Conservation (phyloP, 176 grass and related monocot genomes). For the Poa annua region DNA sequence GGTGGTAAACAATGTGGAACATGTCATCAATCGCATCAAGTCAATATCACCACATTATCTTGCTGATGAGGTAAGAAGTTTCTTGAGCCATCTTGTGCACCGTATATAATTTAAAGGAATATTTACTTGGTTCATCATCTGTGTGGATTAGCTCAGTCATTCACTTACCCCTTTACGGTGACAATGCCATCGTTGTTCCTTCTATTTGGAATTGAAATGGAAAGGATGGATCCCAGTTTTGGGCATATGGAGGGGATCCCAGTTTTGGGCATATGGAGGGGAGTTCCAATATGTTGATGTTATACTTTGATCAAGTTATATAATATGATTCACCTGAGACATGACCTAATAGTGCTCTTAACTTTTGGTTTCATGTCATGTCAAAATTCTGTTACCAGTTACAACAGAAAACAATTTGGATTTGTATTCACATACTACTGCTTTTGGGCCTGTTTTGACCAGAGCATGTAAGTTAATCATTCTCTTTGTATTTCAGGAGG, state of each 20-base stretch:
- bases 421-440: not conserved
- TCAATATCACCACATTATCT: conserved; percentile 85
- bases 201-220: not conserved
- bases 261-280: not conserved
- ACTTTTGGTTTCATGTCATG: not conserved
- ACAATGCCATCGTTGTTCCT: not conserved
- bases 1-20: conserved; percentile 88
- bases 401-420: not conserved
- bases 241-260: too few relatives aligned
- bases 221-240: not conserved
- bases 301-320: not conserved
- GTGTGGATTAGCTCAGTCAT: not conserved
- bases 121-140: not conserved
- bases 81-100: not conserved
- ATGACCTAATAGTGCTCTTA: not conserved
- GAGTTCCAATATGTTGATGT: not conserved
- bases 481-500: conserved; percentile 60
- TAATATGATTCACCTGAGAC: not conserved
- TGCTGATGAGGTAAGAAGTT: conserved; percentile 77
- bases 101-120: not conserved
- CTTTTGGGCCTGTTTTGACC: not conserved
- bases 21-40: conserved; percentile 82
- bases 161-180: not conserved
- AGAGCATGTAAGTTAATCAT: not conserved
- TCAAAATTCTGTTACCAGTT: not conserved